Evolutionary conservation across 106 monocot species (phyloP).

Genomic region (Cymbidium sinense): DNA sequence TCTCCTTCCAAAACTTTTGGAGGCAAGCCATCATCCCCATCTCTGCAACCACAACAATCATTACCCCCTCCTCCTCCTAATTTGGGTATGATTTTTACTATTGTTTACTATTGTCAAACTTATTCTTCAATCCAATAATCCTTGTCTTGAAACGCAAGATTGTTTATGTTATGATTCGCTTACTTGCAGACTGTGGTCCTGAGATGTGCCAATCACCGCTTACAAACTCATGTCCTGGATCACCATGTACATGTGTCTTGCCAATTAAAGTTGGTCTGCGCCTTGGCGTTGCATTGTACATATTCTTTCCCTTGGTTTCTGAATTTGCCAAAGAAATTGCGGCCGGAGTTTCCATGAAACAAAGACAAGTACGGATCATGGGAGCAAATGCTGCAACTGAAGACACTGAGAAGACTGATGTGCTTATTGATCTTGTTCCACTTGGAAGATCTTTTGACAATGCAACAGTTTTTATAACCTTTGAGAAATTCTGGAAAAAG

Average conservation of each 20-base stretch:
- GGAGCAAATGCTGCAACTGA: constrained; percentile 85
- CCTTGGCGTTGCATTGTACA: constrained; percentile 48
- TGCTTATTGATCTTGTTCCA: constrained; percentile 82
- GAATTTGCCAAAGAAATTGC: constrained; percentile 84
- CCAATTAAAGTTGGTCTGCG: constrained; percentile 81
- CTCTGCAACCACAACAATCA: constrained; percentile 21
- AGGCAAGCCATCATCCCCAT: constrained; percentile 20
- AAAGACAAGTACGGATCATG: constrained; percentile 88
- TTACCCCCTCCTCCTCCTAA: constrained; percentile 89
- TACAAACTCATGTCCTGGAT: constrained; percentile 63
- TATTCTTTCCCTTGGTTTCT: constrained; percentile 83
- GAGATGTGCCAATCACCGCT: constrained; percentile 48
- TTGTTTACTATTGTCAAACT: not conserved
- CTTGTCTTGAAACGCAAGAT: not conserved
- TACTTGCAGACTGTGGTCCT: constrained; percentile 54
- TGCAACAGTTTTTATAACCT: constrained; percentile 28
- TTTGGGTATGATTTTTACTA: constrained; percentile 27
- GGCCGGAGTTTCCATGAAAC: constrained; percentile 57
- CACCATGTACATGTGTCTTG: constrained; percentile 68
- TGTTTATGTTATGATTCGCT: not conserved
- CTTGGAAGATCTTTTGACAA: constrained; percentile 55
- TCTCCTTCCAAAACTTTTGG: constrained; percentile 34
- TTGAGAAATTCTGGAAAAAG: constrained; percentile 79
- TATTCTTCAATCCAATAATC: not conserved
- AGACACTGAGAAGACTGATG: constrained; percentile 67